phyloP scores from a whole-genome alignment of 1,284 basidiomycete species.

The Ustilago trichophora region DNA sequence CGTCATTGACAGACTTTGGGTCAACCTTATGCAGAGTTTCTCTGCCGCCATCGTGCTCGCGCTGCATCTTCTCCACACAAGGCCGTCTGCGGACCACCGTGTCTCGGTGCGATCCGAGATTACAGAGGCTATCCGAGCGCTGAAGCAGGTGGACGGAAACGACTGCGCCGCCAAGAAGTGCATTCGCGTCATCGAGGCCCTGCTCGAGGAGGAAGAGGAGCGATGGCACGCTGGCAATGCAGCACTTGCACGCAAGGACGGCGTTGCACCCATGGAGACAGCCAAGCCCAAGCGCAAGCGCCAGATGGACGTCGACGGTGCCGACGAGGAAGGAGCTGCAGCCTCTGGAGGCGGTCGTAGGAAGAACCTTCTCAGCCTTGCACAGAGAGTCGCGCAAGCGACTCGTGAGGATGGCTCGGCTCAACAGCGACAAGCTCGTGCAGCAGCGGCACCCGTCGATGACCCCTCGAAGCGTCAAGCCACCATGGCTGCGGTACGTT shows the following conservation, averaged over 20 bases:
- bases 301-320: slow-evolving; percentile 34
- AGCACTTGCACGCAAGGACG: slow-evolving; percentile 25
- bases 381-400: slow-evolving; percentile 53
- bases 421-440: slow-evolving; percentile 9
- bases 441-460: slow-evolving; percentile 2
- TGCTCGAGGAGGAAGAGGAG: slow-evolving; percentile 61
- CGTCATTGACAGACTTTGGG: slow-evolving; percentile 58
- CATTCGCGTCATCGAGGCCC: slow-evolving; percentile 60
- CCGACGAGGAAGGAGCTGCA: slow-evolving; percentile 15
- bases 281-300: slow-evolving; percentile 45
- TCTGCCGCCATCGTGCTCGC: slow-evolving; percentile 61
- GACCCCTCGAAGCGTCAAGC: slow-evolving; percentile 40
- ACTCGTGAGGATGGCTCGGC: slow-evolving; percentile 24
- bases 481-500: slow-evolving; percentile 27
- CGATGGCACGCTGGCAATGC: slow-evolving; percentile 52
- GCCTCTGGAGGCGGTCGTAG: slow-evolving; percentile 18
- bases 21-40: slow-evolving; percentile 59
- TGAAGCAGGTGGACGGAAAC: slow-evolving; percentile 50
- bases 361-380: slow-evolving; percentile 56
- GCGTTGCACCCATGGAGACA: slow-evolving; percentile 5
- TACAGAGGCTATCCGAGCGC: slow-evolving; percentile 55
- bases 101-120: slow-evolving; percentile 57
- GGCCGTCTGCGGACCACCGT: slow-evolving; percentile 42
- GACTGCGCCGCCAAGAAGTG: slow-evolving; percentile 49
- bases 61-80: slow-evolving; percentile 59